phyloP scores from a whole-genome alignment of 306 rosid genomes.

The Dryas drummondii region DNA sequence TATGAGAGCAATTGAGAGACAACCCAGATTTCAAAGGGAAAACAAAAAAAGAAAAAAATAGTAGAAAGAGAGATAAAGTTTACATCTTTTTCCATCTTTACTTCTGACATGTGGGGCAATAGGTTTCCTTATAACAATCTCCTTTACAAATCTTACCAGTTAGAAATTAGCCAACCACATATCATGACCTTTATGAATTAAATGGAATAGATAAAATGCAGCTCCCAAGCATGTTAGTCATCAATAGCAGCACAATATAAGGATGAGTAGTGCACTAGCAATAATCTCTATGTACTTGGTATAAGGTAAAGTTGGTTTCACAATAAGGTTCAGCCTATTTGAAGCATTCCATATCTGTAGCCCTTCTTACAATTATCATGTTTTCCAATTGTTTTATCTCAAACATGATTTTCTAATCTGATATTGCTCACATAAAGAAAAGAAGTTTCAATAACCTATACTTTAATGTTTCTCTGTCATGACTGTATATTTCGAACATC shows the following conservation, averaged over 20 bases:
- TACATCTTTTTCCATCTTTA: neutral
- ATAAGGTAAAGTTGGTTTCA: constrained; percentile 4
- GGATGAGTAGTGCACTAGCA: neutral
- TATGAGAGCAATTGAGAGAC: neutral
- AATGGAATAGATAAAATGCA: neutral
- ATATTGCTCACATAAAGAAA: constrained; percentile 1
- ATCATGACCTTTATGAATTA: neutral
- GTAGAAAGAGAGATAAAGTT: neutral
- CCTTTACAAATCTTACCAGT: neutral
- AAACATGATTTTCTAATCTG: neutral
- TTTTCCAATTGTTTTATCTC: neutral
- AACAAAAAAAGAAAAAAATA: constrained; percentile 20
- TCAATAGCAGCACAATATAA: neutral
- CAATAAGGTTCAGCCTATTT: neutral
- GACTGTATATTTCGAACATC: neutral
- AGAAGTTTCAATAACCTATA: neutral
- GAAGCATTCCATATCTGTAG: neutral
- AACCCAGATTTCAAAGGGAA: neutral
- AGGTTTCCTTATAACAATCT: neutral
- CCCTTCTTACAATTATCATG: neutral
- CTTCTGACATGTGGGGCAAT: neutral
- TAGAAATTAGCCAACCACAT: neutral
- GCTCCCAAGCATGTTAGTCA: constrained; percentile 12
- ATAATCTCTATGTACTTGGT: neutral
- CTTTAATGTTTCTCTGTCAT: neutral